Base-by-base conservation (phyloP, 257 asterid species). In the Solanum sejunctum region DNA sequence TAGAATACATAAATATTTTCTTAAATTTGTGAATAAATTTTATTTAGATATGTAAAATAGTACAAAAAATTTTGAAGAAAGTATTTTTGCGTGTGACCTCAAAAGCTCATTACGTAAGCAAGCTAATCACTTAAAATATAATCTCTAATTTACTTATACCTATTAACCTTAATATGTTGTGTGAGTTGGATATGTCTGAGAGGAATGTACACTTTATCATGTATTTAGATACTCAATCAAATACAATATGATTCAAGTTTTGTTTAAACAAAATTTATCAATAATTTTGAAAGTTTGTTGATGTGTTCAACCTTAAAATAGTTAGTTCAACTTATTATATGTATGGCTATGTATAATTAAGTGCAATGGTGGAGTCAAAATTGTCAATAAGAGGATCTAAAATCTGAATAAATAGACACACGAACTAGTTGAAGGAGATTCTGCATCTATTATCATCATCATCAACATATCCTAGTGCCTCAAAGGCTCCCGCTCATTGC, bases 1-100 rank as follows among this genome's bases (percentile, higher is more conserved):
- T 3, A 2, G 2, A 26, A 23, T 26, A 26, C 1, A 8, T 23
- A 0, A 1, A 64, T 1, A 26, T 1, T 6, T 0, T 52, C 6
- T 12, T 1, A 64, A 26, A 6, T 2, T 26, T 64, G 0, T 13
- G 2, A 54, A 4, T 52, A 13, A 54, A 13, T 4, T 54, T 54
- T 5, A 13, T 54, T 13, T 15, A 54, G 20, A 54, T 13, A 4
- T 6, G 5, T 28, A 66, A 66, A 66, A 66, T 0, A 4, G 0
- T 36, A 36, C 5, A 36, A 28, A 36, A 36, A 3, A 0, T 36
- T 36, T 36, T 36, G 6, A 36, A 36, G 6, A 36, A 36, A 36
- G 39, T 36, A 2, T 1, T 28, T 32, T 16, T 32, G 13, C 2
- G n/a, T 9, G 16, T 66, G 5, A 3, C 32, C 21, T 7, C 73